Percentiles rank a stretch among this genome's conserved stretches.
Evolutionary conservation across 306 rosid species (phyloP).

Genomic region (Psophocarpus tetragonolobus): DNA sequence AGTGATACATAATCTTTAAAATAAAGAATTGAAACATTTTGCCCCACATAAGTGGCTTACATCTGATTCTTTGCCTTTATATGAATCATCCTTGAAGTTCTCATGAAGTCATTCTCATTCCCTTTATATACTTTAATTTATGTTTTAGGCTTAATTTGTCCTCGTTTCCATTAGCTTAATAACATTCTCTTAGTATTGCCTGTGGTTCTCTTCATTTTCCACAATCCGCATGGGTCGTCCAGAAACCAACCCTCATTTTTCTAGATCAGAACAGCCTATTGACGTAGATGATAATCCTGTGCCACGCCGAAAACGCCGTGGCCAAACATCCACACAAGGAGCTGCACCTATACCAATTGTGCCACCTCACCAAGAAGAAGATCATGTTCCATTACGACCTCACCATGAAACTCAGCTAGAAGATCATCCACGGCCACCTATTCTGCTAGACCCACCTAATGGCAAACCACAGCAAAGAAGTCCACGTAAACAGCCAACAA

Average conservation of each 20-base stretch:
- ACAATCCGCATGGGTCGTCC: conserved; percentile 46
- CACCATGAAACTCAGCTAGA: not conserved
- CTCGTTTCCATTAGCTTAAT: conserved; percentile 39
- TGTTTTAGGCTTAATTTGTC: conserved; percentile 25
- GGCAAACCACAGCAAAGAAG: conserved; percentile 5
- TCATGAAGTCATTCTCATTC: conserved; percentile 71
- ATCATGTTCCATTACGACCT: not conserved
- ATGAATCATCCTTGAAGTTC: conserved; percentile 79
- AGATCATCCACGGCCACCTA: not conserved
- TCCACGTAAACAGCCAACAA: conserved; percentile 10
- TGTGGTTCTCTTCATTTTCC: conserved; percentile 26
- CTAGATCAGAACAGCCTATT: conserved; percentile 36
- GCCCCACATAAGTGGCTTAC: conserved; percentile 55
- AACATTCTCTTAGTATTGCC: conserved; percentile 29
- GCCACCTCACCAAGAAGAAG: not conserved
- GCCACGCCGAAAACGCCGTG: conserved; percentile 13
- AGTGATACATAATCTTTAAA: not conserved
- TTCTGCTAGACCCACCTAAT: not conserved
- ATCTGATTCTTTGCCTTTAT: conserved; percentile 75
- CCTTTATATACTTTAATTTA: conserved; percentile 30
- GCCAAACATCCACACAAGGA: conserved; percentile 13
- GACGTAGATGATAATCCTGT: conserved; percentile 7
- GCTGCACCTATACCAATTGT: conserved; percentile 3
- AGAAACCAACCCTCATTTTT: conserved; percentile 82
- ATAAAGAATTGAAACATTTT: conserved; percentile 24